Conservation (phyloP, 805 yeast species). For the Blastobotrys robertii region DNA sequence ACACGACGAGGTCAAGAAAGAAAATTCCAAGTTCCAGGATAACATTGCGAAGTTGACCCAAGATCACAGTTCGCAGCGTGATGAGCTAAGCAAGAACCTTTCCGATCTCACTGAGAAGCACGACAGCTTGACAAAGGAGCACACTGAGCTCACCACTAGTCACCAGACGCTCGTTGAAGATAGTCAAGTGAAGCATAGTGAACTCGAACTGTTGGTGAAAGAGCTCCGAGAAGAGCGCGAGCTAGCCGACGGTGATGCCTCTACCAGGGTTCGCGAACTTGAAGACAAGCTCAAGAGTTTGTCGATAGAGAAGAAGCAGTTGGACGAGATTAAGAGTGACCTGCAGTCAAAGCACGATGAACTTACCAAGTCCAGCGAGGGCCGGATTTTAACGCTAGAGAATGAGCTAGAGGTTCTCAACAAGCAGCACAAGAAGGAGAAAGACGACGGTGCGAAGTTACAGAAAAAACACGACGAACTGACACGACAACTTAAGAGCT, state of each 20-base stretch:
- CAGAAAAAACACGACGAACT: conserved; percentile 5
- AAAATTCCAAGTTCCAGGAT: not conserved
- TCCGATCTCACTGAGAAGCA: conserved; percentile 16
- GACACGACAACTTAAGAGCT: no score
- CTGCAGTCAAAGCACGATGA: not conserved
- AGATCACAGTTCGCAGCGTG: conserved; percentile 7
- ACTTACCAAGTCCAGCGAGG: not conserved
- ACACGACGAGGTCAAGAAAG: not conserved
- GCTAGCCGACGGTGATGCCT: not conserved
- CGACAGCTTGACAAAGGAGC: not conserved
- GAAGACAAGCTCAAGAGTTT: not conserved
- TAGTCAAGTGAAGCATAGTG: not conserved
- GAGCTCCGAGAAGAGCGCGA: conserved; percentile 1
- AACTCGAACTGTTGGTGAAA: not conserved
- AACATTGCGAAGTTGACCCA: not conserved
- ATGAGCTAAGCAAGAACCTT: conserved; percentile 10
- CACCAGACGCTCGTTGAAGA: not conserved
- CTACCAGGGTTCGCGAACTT: not conserved
- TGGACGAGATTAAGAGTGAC: conserved; percentile 5
- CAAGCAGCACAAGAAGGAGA: not conserved
- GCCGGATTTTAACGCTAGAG: not conserved
- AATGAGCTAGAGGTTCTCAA: not conserved
- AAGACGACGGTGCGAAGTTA: not conserved
- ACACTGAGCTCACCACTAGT: not conserved
- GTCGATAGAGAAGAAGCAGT: conserved; percentile 2